Evolutionary conservation across 441 rosid species (phyloP).

Genomic region (Euphorbia corollata): DNA sequence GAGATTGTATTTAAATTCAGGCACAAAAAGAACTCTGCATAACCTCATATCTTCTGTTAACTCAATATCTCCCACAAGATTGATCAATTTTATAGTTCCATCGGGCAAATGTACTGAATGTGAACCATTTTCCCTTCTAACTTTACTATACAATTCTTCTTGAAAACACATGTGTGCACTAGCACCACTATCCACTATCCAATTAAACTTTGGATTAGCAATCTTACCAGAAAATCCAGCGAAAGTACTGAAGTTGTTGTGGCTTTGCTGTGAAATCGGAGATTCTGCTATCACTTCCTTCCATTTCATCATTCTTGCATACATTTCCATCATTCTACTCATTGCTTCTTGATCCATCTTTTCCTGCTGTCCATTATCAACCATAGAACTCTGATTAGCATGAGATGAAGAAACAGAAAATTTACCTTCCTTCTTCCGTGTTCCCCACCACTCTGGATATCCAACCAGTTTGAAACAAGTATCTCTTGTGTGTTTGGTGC

Average conservation of each 20-base stretch:
- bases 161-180: not conserved
- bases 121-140: not conserved
- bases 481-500: not conserved
- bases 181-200: not conserved
- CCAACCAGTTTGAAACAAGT: not conserved
- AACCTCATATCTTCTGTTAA: not conserved
- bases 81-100: conserved; percentile 8
- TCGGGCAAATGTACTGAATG: not conserved
- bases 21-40: not conserved
- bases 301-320: not conserved
- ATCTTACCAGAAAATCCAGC: not conserved
- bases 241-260: not conserved
- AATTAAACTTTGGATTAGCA: too few relatives aligned
- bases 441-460: not conserved
- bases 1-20: not conserved
- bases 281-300: not conserved
- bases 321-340: not conserved
- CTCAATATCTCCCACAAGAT: conserved; percentile 10
- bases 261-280: not conserved
- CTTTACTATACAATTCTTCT: not conserved
- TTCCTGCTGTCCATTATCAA: not conserved
- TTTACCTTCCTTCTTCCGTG: not conserved
- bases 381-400: not conserved
- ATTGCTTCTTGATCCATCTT: not conserved
- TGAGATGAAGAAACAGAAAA: not conserved